A percentile compares a stretch with the other conserved stretches of the same genome.
Conservation (phyloP, 164 flowering plant genomes). For the Tetrastigma voinierianum region DNA sequence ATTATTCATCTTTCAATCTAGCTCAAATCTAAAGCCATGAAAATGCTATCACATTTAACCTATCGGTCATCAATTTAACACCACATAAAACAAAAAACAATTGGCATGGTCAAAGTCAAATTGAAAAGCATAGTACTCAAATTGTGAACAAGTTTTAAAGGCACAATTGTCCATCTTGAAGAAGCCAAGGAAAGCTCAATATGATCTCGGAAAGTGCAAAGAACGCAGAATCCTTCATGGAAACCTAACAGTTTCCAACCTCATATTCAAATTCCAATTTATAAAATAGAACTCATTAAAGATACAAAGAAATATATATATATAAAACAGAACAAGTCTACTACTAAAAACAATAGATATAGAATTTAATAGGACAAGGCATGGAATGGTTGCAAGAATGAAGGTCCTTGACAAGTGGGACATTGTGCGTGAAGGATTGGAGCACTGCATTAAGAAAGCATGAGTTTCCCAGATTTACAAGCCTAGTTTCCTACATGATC, state of each 20-base stretch:
- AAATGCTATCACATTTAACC: neutral
- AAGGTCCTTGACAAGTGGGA: constrained; percentile 55
- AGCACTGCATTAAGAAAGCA: constrained; percentile 77
- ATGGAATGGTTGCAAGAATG: constrained; percentile 28
- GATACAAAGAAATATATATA: neutral
- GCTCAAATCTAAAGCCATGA: no score
- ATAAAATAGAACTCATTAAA: neutral
- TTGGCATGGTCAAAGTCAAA: neutral
- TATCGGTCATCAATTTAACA: neutral
- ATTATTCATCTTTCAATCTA: no score
- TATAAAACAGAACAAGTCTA: no score
- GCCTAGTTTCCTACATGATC: constrained; percentile 86
- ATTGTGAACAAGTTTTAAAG: constrained; percentile 52
- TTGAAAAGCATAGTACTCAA: constrained; percentile 65
- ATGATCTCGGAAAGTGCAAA: constrained; percentile 56
- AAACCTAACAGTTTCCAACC: constrained; percentile 39
- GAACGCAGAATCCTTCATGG: constrained; percentile 48
- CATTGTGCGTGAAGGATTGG: constrained; percentile 85
- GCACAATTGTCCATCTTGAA: constrained; percentile 36
- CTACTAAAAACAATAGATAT: no score
- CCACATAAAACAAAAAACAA: neutral
- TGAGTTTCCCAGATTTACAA: constrained; percentile 72
- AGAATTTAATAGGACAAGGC: constrained; percentile 43
- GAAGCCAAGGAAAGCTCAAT: constrained; percentile 43
- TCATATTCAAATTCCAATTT: neutral